Evolutionary conservation across 352 stramenopile species (phyloP).

Genomic region (Globisporangium alternatum): DNA sequence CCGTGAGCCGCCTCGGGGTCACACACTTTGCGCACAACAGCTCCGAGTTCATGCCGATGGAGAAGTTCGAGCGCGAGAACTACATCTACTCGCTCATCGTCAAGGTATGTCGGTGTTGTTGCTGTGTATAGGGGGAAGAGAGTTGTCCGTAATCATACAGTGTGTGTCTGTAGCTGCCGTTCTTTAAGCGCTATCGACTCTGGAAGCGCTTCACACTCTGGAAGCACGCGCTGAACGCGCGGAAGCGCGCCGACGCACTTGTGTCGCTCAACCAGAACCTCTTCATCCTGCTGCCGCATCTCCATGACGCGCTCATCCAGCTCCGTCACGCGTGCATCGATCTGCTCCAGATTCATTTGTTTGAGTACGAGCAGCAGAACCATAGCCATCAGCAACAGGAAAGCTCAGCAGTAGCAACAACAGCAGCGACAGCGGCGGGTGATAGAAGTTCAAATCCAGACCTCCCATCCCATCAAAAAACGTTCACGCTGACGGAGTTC

Average conservation of each 20-base stretch:
- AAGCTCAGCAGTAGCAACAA: too few relatives aligned
- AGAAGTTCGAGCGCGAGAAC: conserved; percentile 91
- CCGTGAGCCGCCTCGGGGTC: conserved; percentile 83
- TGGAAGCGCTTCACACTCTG: conserved; percentile 92
- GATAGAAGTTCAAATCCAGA: not conserved
- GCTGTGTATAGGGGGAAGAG: too few relatives aligned
- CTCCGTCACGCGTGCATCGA: conserved; percentile 64
- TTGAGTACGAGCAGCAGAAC: conserved; percentile 31
- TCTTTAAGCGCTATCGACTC: conserved; percentile 86
- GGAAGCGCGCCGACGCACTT: conserved; percentile 35
- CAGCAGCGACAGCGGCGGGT: too few relatives aligned
- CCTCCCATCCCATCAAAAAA: conserved; percentile 29
- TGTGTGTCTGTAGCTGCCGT: conserved; percentile 49
- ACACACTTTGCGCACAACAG: conserved; percentile 82
- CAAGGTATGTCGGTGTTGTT: conserved; percentile 31
- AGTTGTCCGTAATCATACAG: not conserved
- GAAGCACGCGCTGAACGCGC: conserved; percentile 66
- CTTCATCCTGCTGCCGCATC: conserved; percentile 84
- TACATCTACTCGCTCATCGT: conserved; percentile 83
- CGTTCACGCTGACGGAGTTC: conserved; percentile 82
- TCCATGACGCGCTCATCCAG: conserved; percentile 78
- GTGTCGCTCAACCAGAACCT: conserved; percentile 70
- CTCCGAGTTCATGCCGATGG: conserved; percentile 86
- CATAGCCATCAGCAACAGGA: not conserved
- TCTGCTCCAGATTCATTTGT: conserved; percentile 36